Evolutionary conservation across 352 stramenopile species (phyloP), one percentile per base, ranked within the genome.

Genomic region (Phytophthora lateralis): DNA sequence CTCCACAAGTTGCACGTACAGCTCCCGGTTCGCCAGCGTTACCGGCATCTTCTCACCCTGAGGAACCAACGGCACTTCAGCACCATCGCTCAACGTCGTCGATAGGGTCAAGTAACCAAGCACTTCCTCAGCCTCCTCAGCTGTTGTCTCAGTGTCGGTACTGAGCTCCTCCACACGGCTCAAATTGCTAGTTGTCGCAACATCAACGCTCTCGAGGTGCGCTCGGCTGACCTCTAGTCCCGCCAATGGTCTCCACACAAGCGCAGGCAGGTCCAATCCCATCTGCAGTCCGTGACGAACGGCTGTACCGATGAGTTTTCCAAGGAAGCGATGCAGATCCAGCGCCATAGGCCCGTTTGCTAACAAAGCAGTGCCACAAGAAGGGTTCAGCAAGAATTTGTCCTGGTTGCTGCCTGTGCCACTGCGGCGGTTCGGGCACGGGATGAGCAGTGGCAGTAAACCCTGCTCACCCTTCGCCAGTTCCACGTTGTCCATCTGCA

Each of bases 201-300:
- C 63, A 53, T 96, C 88, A 21, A 96, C 69, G 21, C 81, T 89
- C 47, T 94, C 85, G 7, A 97, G 63, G 58, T 97, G 81, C 14
- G 80, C 69, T 18, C 82, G 72, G 41, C 44, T 80, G 15, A 97
- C 73, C 27, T 95, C 82, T 37, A 97, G 74, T 0, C 88, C 85
- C 6, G 88, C 74, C 2, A 98, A 66, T 14, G 88, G 84, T 27
- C 90, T 75, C 91, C 91, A 98, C 37, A 97, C 85, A 2, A 96
- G 64, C 9, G 81, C 76, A 21, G 91, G 89, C 18, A 98, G 60
- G 63, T 98, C 90, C 17, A 98, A 66, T n/a, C 89, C 91, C 83
- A 98, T 97, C 50, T 97, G 93, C 41, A 99, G 88, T 10, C 95
- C 92, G 62, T 99, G 97, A 46, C 97, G 93, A 46, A 98, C 96